phyloP scores from a whole-genome alignment of 23 red algal genomes.

The Gracilaria vermiculophylla region DNA sequence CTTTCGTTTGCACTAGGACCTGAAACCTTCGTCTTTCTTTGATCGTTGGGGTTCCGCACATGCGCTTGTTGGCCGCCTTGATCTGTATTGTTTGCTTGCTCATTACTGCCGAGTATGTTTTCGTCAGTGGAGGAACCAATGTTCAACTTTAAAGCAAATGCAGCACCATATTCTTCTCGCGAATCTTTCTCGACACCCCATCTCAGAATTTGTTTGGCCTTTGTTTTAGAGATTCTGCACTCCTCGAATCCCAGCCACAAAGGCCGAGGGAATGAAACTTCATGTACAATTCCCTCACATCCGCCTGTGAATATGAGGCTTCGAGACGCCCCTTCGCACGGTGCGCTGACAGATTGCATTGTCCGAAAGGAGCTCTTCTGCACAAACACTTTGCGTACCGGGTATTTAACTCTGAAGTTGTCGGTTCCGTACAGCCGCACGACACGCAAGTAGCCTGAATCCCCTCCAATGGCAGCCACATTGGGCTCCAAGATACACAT shows the following conservation, averaged over 20 bases:
- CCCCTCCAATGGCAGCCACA: slow-evolving; percentile 36
- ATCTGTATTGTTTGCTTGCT: background rate
- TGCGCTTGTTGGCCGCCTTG: too few relatives aligned
- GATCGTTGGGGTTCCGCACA: background rate
- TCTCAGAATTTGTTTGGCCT: slow-evolving; percentile 1
- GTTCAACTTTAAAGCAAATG: background rate
- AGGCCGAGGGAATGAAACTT: slow-evolving; percentile 39
- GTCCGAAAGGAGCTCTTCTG: slow-evolving; percentile 40
- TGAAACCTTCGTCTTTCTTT: background rate
- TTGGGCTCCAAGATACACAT: slow-evolving; percentile 44
- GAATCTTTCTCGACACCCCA: slow-evolving; percentile 6
- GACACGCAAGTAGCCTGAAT: slow-evolving; percentile 38
- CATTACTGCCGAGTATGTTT: background rate
- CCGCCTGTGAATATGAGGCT: slow-evolving; percentile 47
- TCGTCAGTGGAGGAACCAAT: background rate
- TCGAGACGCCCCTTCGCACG: background rate
- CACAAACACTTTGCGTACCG: slow-evolving; percentile 32
- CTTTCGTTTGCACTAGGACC: background rate
- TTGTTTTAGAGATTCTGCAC: slow-evolving; percentile 22
- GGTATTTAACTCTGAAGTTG: background rate
- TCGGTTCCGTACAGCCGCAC: slow-evolving; percentile 33
- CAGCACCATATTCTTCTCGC: background rate
- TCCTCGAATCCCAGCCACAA: slow-evolving; percentile 7
- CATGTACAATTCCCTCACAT: slow-evolving; percentile 55
- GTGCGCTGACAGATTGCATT: slow-evolving; percentile 38